Evolutionary conservation across 352 stramenopile genomes (phyloP), one percentile per base, ranked within the genome.

Genomic region (Elongisporangium anandrum): DNA sequence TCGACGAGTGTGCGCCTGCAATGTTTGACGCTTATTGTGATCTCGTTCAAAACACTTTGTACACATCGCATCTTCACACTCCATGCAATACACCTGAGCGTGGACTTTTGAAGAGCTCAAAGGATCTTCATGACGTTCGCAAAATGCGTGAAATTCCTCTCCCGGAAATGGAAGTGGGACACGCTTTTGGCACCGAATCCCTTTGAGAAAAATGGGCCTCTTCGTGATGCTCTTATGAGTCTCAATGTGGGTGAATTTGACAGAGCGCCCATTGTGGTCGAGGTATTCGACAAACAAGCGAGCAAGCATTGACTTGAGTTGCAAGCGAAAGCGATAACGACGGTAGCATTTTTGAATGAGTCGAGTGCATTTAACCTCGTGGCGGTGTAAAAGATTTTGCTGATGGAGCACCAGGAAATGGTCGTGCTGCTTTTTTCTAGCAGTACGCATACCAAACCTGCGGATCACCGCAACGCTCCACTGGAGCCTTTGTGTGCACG

Each of bases 31-130:
- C 26, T 71, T 78, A 24, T 63, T 69, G 54, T 92, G 82, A 51
- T 90, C 82, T 21, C 82, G 73, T 5, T 66, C 60, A 60, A 90
- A 92, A 54, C 82, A 92, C 13, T 71, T 55, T 9, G 48, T 50
- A 55, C 80, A 92, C 82, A 88, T 87, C 1, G 67, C 65, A 59
- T 88, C 78, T 68, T 92, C 82, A 51, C 82, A 92, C 49, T 88
- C 74, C 19, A 85, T 55, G 51, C 82, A 92, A 59, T 92, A 92
- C 3, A 88, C 60, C 13, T 73, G 53, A 0, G 82, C 79, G 0
- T 66, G 60, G 38, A 79, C 63, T 55, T 61, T 73, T 12, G 47
- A 66, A 15, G 52, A 17, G 6, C 59, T 56, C 0, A 61, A 68
- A 22, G 59, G 76, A 48, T 79, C 79, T 53, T 92, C 80, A 45